phyloP scores from a whole-genome alignment of 495 filamentous ascomycete species.

The Daldinia loculata region DNA sequence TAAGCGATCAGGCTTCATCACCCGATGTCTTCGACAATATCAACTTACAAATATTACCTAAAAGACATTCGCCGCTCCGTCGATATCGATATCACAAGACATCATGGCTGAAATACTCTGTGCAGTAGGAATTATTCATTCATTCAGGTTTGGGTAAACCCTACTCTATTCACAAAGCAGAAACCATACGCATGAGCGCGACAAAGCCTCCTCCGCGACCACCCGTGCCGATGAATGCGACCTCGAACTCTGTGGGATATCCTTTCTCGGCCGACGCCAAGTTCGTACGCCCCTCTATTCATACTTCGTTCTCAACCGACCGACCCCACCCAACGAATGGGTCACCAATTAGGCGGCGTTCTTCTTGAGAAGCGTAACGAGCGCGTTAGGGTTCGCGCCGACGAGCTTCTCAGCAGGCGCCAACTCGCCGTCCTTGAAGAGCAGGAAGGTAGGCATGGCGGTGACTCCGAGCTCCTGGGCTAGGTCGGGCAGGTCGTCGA shows the following conservation, averaged over 20 bases:
- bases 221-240: not conserved
- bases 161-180: conserved; percentile 17
- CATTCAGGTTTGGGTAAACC: conserved; percentile 15
- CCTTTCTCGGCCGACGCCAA: conserved; percentile 1
- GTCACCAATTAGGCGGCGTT: conserved; percentile 5
- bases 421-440: conserved; percentile 82
- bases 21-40: too few relatives aligned
- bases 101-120: not conserved
- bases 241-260: conserved; percentile 21
- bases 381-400: conserved; percentile 77
- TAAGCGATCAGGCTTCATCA: too few relatives aligned
- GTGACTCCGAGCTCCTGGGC: conserved; percentile 83
- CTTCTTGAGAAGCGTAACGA: conserved; percentile 63
- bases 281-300: not conserved
- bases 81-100: not conserved
- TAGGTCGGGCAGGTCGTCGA: conserved; percentile 81
- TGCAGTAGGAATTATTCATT: conserved; percentile 9
- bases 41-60: too few relatives aligned
- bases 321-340: not conserved
- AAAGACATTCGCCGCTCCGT: too few relatives aligned
- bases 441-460: conserved; percentile 93
- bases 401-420: conserved; percentile 70
- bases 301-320: not conserved
- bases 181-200: conserved; percentile 6
- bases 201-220: not conserved